phyloP scores from a whole-genome alignment of 2,329 filamentous ascomycete genomes.

The Colletotrichum orchidophilum region DNA sequence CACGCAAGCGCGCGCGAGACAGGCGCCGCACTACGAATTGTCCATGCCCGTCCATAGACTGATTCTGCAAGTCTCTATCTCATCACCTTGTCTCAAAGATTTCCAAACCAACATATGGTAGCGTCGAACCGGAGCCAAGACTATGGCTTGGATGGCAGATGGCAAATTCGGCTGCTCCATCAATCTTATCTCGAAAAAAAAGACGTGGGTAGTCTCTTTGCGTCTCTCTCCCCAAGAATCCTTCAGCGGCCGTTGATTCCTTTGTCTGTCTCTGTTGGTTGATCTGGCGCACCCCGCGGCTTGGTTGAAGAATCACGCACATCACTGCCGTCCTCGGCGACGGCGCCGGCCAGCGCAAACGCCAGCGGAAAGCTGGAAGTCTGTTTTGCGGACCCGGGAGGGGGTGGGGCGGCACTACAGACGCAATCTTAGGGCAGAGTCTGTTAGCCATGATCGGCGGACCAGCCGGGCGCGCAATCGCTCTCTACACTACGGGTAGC shows the following conservation, averaged over 20 bases:
- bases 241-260: background rate
- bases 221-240: background rate
- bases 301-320: background rate
- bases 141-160: background rate
- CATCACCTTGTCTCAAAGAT: background rate
- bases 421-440: background rate
- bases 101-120: background rate
- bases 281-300: constrained; percentile 22
- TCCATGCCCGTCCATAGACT: background rate
- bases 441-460: constrained; percentile 14
- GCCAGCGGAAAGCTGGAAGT: constrained; percentile 14
- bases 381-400: constrained; percentile 18
- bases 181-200: background rate
- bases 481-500: background rate
- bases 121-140: background rate
- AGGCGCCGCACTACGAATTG: background rate
- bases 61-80: background rate
- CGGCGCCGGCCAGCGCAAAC: background rate
- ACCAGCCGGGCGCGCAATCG: constrained; percentile 20
- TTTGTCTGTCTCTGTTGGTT: background rate
- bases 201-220: background rate
- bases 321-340: constrained; percentile 15
- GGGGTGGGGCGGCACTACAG: background rate
- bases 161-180: background rate
- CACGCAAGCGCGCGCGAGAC: constrained; percentile 2